phyloP scores from a whole-genome alignment of 2,329 filamentous ascomycete genomes.

The Pseudocercospora vitis region DNA sequence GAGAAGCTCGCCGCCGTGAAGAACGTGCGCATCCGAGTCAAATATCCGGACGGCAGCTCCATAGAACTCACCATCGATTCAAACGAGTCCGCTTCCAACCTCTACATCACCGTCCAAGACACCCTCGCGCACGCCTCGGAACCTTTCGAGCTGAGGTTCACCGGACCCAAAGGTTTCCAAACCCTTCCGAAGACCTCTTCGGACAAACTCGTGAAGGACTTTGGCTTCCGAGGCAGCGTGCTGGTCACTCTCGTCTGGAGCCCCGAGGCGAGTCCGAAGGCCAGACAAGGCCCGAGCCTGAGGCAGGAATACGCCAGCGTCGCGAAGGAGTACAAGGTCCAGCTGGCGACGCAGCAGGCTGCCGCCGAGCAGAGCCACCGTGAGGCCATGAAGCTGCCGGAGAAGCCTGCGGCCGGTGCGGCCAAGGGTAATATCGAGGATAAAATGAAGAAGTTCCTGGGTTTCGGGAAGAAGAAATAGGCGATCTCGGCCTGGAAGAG shows the following conservation, averaged over 20 bases:
- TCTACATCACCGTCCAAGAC: constrained; percentile 72
- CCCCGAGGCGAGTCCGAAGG: constrained; percentile 58
- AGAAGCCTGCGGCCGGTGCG: constrained; percentile 29
- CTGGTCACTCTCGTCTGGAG: constrained; percentile 77
- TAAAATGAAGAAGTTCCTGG: constrained; percentile 69
- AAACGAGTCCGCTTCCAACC: constrained; percentile 64
- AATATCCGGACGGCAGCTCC: constrained; percentile 82
- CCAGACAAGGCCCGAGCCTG: constrained; percentile 60
- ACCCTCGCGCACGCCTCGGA: constrained; percentile 61
- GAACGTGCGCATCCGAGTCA: constrained; percentile 72
- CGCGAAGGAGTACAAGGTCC: constrained; percentile 67
- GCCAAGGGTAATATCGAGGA: constrained; percentile 40
- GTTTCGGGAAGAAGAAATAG: constrained; percentile 65
- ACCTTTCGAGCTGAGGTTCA: constrained; percentile 71
- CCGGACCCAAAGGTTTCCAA: constrained; percentile 51
- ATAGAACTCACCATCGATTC: constrained; percentile 71
- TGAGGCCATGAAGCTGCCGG: constrained; percentile 29
- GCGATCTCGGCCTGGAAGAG: neutral
- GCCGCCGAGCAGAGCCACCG: constrained; percentile 30
- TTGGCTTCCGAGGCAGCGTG: constrained; percentile 69
- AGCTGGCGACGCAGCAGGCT: constrained; percentile 53
- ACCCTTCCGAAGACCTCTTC: constrained; percentile 26
- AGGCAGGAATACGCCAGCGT: constrained; percentile 58
- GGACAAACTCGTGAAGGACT: constrained; percentile 66
- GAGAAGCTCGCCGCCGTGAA: constrained; percentile 66